Conservation (phyloP, 805 yeast species). For the Kluyveromyces lactis region DNA sequence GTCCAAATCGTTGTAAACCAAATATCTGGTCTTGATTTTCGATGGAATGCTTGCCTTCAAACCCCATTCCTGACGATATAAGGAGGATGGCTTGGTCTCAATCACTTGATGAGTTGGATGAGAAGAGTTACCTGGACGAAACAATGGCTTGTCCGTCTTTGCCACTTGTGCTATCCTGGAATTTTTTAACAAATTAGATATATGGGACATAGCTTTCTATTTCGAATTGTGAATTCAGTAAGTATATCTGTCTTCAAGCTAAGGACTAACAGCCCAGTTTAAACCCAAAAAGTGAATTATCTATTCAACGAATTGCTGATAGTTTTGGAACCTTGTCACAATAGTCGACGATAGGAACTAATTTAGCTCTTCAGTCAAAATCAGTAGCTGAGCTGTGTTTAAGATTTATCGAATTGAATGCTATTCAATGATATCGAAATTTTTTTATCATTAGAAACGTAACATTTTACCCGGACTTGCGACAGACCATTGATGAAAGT, state of each 20-base stretch:
- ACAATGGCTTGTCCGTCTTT: conserved; percentile 16
- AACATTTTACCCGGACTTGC: not conserved
- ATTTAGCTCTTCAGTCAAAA: no score
- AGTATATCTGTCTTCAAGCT: no score
- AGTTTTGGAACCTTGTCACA: no score
- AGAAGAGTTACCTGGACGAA: conserved; percentile 13
- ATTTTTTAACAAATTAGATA: conserved; percentile 21
- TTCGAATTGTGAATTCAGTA: not conserved
- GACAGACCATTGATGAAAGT: not conserved
- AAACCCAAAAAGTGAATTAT: no score
- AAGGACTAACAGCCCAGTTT: no score
- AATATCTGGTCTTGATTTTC: conserved; percentile 47
- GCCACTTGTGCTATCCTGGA: conserved; percentile 32
- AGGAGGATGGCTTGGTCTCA: conserved; percentile 57
- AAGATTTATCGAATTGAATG: no score
- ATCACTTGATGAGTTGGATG: conserved; percentile 67
- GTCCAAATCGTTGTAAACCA: conserved; percentile 60
- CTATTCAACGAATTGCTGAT: no score
- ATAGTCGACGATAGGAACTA: no score
- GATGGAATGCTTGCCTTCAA: conserved; percentile 62
- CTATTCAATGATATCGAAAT: no score
- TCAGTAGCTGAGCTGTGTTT: no score
- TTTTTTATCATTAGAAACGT: conserved; percentile 2
- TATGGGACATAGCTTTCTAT: conserved; percentile 7
- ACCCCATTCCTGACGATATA: conserved; percentile 66